Evolutionary conservation across 106 monocot species (phyloP).

Genomic region (Acorus calamus): DNA sequence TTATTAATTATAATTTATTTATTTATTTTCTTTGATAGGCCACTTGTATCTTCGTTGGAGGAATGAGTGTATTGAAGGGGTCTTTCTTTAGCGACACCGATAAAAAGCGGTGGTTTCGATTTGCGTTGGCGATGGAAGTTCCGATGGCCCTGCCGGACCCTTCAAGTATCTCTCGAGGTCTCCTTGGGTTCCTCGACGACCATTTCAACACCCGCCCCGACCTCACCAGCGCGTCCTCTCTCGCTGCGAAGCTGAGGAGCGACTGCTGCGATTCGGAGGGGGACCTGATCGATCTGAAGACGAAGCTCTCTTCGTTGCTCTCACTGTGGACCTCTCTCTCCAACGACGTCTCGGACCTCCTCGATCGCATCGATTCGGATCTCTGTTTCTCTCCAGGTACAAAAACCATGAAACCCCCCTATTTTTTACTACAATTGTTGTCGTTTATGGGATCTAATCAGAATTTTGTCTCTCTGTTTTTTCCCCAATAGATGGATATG

Average conservation of each 20-base stretch:
- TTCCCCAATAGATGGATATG: background rate
- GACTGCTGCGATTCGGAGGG: constrained; percentile 25
- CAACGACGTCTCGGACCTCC: constrained; percentile 2
- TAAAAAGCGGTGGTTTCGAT: too few species aligned
- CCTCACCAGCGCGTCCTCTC: constrained; percentile 10
- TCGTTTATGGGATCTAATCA: background rate
- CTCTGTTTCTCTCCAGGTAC: constrained; percentile 5
- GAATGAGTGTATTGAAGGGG: too few species aligned
- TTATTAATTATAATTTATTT: too few species aligned
- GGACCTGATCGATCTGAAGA: constrained; percentile 5
- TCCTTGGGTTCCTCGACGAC: constrained; percentile 18
- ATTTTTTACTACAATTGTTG: background rate
- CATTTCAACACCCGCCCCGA: constrained; percentile 15
- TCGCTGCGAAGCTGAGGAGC: constrained; percentile 8
- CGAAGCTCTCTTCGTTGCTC: constrained; percentile 9
- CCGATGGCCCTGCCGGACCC: background rate
- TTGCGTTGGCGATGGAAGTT: too few species aligned
- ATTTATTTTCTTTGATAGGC: too few species aligned
- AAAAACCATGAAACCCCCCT: background rate
- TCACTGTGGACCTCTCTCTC: constrained; percentile 17
- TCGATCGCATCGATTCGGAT: background rate
- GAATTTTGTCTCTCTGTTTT: background rate
- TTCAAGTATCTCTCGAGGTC: background rate
- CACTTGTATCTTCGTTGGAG: too few species aligned
- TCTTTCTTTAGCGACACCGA: too few species aligned